These are phyloP conservation scores for Xylaria sp. DNA, from an alignment of 2,329 filamentous ascomycete species.

Conservation along the genomic window DNA sequence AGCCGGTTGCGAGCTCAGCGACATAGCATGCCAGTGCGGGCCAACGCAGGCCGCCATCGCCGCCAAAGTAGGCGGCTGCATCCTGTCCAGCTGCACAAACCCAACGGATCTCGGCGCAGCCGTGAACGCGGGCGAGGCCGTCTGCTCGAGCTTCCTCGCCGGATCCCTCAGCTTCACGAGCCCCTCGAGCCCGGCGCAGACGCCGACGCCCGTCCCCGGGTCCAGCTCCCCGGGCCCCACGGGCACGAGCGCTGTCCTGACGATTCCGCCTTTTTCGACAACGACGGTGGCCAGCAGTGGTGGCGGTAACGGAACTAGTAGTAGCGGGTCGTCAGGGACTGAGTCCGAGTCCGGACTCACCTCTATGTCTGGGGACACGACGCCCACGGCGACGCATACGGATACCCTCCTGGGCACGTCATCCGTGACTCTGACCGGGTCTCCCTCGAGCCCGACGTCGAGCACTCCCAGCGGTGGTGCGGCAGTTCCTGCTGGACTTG, in stretches of 20 bases:
- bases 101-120: conserved; percentile 46
- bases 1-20: conserved; percentile 59
- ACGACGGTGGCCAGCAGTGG: conserved; percentile 20
- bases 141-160: conserved; percentile 50
- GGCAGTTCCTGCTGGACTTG: conserved; percentile 33
- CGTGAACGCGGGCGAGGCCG: conserved; percentile 43
- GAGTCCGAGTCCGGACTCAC: conserved; percentile 7
- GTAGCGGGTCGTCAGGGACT: neutral
- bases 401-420: conserved; percentile 26
- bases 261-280: conserved; percentile 22
- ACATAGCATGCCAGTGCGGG: conserved; percentile 64
- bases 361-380: conserved; percentile 18
- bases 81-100: conserved; percentile 47
- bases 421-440: conserved; percentile 5
- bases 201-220: conserved; percentile 8
- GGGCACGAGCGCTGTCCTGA: conserved; percentile 15
- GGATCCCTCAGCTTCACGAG: conserved; percentile 36
- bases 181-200: conserved; percentile 16
- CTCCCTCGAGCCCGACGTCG: conserved; percentile 4
- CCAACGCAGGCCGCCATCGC: conserved; percentile 49
- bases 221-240: conserved; percentile 10
- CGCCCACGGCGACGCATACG: conserved; percentile 22
- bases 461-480: conserved; percentile 29
- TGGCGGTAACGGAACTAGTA: conserved; percentile 17
- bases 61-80: conserved; percentile 30